Conservation (phyloP, 345 rosid species). For the Eucalyptus leucophloia region DNA sequence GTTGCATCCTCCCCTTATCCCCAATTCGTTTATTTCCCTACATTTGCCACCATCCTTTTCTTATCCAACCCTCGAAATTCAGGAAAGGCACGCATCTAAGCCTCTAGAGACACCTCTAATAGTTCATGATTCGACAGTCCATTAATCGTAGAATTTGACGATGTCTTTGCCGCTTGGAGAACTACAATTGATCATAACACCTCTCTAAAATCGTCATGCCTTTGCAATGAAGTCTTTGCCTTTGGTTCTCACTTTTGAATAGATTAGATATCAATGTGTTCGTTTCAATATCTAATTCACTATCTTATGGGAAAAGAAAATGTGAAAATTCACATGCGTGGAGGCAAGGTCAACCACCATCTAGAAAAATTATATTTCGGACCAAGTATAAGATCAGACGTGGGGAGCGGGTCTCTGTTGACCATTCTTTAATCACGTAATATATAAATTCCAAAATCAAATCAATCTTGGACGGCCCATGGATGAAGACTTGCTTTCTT, state of each 20-base stretch:
- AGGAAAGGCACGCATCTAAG: not conserved
- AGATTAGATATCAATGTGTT: not conserved
- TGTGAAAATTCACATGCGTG: not conserved
- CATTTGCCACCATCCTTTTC: not conserved
- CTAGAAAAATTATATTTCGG: not conserved
- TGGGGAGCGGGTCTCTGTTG: not conserved
- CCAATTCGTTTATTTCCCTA: not conserved
- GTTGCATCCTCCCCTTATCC: not conserved
- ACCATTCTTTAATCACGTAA: not conserved
- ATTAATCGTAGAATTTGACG: not conserved
- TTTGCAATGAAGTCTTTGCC: not conserved
- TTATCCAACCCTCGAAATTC: not conserved
- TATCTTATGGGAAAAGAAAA: not conserved
- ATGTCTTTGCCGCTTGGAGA: not conserved
- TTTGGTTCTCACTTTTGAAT: not conserved
- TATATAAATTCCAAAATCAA: not conserved
- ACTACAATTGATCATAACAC: not conserved
- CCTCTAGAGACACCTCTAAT: too few species aligned
- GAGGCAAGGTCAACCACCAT: not conserved
- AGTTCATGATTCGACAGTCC: rapidly evolving
- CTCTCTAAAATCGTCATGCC: not conserved
- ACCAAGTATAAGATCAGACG: not conserved
- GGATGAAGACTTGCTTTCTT: not conserved
- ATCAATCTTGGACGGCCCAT: not conserved
- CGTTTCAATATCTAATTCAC: not conserved